Evolutionary conservation across 164 flowering plant genomes (phyloP), one percentile per base, ranked within the genome.

Genomic region (Houttuynia cordata): DNA sequence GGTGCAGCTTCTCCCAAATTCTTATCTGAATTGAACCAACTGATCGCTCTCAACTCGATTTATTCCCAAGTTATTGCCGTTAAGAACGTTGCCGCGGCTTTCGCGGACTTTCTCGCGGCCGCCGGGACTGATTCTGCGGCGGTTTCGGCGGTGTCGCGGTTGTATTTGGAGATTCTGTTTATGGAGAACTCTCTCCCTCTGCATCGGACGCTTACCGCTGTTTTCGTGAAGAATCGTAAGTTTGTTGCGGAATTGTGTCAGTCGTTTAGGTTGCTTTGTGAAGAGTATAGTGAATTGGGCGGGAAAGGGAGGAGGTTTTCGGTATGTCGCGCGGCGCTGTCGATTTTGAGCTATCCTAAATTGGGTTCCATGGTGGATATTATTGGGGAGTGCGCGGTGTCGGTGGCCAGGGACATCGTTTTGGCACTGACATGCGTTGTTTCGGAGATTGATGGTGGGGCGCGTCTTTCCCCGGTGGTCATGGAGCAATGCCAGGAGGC

Each of bases 401-500:
- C 75, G 68, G 81, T 87, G 41, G 84, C 81, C 21, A 51, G 76
- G 78, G 96, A 88, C 74, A 66, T 76, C 6, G 80, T 73, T 65
- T 68, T 39, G 19, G 82, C 96, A 8, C 76, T 94, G 79, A 66
- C 67, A 41, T 59, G 68, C 18, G 81, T 88, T 40, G 68, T 87
- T 70, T 62, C 55, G 22, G 95, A 88, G 80, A 76, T 79, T 22
- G 25, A 68, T 9, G 81, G 67, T 53, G 79, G 73, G 64, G 79
- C 82, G 45, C 67, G 96, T 54, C 95, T 95, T 62, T 87, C 99
- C 0, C 99, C 99, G 0, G 55, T 83, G 61, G 87, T 82, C 14
- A 83, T 88, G 96, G 99, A 91, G 69, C 99, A 91, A 65, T 88
- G 95, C 67, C 99, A 94, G 68, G 96, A 91, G 76, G 91, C 88